phyloP scores from a whole-genome alignment of 1,139 yeast species.

The Kodamaea suecica region DNA sequence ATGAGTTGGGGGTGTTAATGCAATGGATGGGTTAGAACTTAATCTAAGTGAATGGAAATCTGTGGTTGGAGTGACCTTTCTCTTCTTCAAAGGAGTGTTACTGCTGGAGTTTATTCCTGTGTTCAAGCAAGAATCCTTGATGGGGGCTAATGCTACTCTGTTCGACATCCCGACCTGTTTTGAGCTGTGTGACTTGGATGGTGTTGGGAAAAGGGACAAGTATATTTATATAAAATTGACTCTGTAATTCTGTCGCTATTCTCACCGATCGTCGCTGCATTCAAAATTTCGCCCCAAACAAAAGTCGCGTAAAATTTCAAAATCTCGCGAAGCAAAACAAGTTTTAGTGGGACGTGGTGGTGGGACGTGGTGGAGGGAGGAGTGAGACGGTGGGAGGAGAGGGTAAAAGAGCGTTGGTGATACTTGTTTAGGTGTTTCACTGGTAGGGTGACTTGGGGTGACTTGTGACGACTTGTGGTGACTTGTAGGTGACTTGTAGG shows the following conservation, averaged over 20 bases:
- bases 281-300: no score
- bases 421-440: not conserved
- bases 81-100: slow-evolving; percentile 13
- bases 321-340: no score
- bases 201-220: no score
- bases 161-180: slow-evolving; percentile 2
- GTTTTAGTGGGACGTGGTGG: no score
- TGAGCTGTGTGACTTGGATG: not conserved
- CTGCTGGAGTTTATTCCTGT: slow-evolving; percentile 16
- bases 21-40: slow-evolving; percentile 2
- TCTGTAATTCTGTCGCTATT: no score
- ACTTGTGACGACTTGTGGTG: not conserved
- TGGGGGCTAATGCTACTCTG: slow-evolving; percentile 39
- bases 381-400: no score
- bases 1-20: slow-evolving; percentile 4
- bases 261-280: no score
- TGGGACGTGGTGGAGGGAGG: no score
- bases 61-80: slow-evolving; percentile 10
- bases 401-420: not conserved
- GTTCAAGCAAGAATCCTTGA: slow-evolving; percentile 31
- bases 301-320: no score
- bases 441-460: not conserved
- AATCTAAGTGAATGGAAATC: not conserved
- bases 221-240: no score
- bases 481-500: no score